phyloP scores from a whole-genome alignment of 768 basidiomycete species.

The Jaapia argillacea region DNA sequence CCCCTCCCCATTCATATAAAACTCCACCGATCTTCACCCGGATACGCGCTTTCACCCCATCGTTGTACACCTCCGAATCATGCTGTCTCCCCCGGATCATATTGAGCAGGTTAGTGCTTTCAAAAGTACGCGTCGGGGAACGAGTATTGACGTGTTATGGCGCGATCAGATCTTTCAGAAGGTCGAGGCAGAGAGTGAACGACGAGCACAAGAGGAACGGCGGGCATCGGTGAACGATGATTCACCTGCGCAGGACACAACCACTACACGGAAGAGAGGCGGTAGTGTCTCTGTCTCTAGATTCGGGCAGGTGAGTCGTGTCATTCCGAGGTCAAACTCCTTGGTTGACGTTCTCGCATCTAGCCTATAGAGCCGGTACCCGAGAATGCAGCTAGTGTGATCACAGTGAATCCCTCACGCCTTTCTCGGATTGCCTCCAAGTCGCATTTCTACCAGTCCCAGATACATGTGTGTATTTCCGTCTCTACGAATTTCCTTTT shows the following conservation, averaged over 20 bases:
- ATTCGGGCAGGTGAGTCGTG: conserved; percentile 36
- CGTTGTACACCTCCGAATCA: no score
- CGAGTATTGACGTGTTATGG: not conserved
- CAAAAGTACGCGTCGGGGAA: not conserved
- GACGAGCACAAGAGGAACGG: conserved; percentile 24
- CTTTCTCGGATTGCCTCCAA: not conserved
- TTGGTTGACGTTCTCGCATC: not conserved
- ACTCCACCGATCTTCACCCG: no score
- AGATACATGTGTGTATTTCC: not conserved
- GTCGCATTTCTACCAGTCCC: not conserved
- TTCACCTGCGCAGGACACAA: conserved; percentile 13
- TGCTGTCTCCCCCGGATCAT: not conserved
- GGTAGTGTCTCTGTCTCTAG: conserved; percentile 40
- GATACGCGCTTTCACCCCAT: no score
- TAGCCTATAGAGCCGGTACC: not conserved
- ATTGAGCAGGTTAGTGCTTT: not conserved
- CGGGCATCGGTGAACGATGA: not conserved
- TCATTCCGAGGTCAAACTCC: not conserved
- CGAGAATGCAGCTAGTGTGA: not conserved
- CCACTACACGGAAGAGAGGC: conserved; percentile 24
- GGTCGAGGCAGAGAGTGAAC: conserved; percentile 37
- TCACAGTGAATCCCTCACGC: not conserved
- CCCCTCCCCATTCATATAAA: no score
- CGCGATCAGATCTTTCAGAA: conserved; percentile 35
- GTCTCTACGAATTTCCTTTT: not conserved